Conservation (phyloP, 1,284 basidiomycete species). For the Ceratobasidium sp. region DNA sequence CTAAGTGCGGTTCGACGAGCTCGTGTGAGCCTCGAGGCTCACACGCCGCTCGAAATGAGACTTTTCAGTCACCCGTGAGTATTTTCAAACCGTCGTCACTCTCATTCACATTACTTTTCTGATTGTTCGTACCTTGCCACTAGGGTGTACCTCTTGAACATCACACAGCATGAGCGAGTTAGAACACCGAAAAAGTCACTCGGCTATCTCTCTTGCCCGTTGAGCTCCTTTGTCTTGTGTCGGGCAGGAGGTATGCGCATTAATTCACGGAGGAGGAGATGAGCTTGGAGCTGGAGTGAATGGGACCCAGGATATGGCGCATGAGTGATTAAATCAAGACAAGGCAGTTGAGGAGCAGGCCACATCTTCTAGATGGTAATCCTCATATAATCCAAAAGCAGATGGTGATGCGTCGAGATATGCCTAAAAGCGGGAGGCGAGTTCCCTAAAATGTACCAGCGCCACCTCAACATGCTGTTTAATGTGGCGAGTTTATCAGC, state of each 20-base stretch:
- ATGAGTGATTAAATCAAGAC: neutral
- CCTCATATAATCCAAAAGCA: slow-evolving; percentile 13
- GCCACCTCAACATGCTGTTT: neutral
- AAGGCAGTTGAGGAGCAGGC: neutral
- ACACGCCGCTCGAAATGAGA: neutral
- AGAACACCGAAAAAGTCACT: neutral
- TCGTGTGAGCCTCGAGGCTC: slow-evolving; percentile 7
- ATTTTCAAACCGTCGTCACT: neutral
- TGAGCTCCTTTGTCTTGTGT: neutral
- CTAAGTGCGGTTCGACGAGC: neutral
- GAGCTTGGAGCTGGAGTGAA: slow-evolving; percentile 1
- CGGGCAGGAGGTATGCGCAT: neutral
- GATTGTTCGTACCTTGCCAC: neutral
- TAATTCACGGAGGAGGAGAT: slow-evolving; percentile 5
- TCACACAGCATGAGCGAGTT: neutral
- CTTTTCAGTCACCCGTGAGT: neutral
- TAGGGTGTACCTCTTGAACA: neutral
- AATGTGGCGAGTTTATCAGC: slow-evolving; percentile 9
- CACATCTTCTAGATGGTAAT: neutral
- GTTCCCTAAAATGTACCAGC: neutral
- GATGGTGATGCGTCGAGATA: neutral
- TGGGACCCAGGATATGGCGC: neutral
- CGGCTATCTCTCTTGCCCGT: too few species aligned
- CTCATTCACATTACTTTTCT: neutral
- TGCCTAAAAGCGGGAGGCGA: slow-evolving; percentile 20